phyloP scores from a whole-genome alignment of 441 rosid species.

The Populus trichocarpa region DNA sequence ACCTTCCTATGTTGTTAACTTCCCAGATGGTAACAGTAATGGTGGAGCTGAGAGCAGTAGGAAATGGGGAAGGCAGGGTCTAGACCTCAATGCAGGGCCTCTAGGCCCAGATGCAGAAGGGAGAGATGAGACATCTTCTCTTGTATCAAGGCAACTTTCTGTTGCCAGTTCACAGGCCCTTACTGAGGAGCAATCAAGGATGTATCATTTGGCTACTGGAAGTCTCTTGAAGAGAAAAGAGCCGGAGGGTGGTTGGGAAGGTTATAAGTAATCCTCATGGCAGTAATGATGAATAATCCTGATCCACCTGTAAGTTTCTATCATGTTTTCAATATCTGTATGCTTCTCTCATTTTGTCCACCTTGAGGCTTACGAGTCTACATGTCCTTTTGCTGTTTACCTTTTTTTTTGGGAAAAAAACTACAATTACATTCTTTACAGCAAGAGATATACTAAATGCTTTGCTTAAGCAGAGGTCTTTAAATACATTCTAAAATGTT shows the following conservation, averaged over 20 bases:
- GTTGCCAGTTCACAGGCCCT: constrained; percentile 26
- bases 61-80: constrained; percentile 39
- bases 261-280: constrained; percentile 40
- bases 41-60: constrained; percentile 25
- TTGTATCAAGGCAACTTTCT: constrained; percentile 29
- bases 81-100: constrained; percentile 49
- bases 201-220: constrained; percentile 27
- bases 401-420: not conserved
- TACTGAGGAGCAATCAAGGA: constrained; percentile 35
- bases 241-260: constrained; percentile 49
- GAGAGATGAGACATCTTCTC: constrained; percentile 31
- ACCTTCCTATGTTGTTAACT: constrained; percentile 31
- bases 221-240: constrained; percentile 41
- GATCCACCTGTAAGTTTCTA: constrained; percentile 44
- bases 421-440: not conserved
- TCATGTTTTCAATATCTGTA: not conserved
- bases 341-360: not conserved
- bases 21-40: constrained; percentile 20
- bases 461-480: not conserved
- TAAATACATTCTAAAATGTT: not conserved
- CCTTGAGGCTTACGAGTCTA: not conserved
- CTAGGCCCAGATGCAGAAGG: constrained; percentile 33
- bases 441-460: not conserved
- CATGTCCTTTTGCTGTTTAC: not conserved
- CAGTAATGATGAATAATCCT: constrained; percentile 24